Base-by-base conservation (phyloP, 2,329 filamentous ascomycete genomes). In the Neonectria coccinea region DNA sequence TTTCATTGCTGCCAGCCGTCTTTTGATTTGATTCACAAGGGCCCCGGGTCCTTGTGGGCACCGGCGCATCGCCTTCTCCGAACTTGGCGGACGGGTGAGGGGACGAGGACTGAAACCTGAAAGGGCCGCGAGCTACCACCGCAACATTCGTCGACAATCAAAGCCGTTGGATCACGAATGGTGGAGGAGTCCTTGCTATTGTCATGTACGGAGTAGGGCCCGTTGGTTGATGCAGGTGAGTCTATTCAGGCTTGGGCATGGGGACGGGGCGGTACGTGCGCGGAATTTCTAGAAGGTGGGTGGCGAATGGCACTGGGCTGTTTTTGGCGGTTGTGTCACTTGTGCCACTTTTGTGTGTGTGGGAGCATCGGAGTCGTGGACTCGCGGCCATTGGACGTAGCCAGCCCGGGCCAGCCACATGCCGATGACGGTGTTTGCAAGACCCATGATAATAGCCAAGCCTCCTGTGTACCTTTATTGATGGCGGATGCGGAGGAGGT, bases 41-140 rank as follows among this genome's bases (percentile, higher is more conserved):
- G 31, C 59, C 64, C 65, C 48, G 64, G 64, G 51, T 50, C 60
- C 57, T 62, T 62, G 64, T 69, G 47, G 52, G 56, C 59, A 59
- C 65, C 48, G 55, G 67, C 58, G 66, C 68, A 62, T 74, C 71
- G 71, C 71, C 61, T 66, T 70, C 65, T 31, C 71, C 71, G 71
- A 73, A 60, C 53, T 65, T 70, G 68, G 67, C 48, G 51, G 56
- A 59, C 51, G 67, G 65, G 64, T 63, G 57, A 61, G 65, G 64
- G 64, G 64, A 70, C 57, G 66, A 67, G 62, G 64, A 51, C 62
- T 67, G 56, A 66, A 67, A 69, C 36, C 36, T 66, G 69, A 51
- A 31, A 31, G 44, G 31, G n/a, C 50, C 6, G 16, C 14, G 27
- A 53, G 48, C 31, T 18, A 58, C 48, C 25, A 58, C 48, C 57